These are phyloP conservation scores for Vicia villosa DNA, from an alignment of 306 rosid species.

Conservation along the genomic window DNA sequence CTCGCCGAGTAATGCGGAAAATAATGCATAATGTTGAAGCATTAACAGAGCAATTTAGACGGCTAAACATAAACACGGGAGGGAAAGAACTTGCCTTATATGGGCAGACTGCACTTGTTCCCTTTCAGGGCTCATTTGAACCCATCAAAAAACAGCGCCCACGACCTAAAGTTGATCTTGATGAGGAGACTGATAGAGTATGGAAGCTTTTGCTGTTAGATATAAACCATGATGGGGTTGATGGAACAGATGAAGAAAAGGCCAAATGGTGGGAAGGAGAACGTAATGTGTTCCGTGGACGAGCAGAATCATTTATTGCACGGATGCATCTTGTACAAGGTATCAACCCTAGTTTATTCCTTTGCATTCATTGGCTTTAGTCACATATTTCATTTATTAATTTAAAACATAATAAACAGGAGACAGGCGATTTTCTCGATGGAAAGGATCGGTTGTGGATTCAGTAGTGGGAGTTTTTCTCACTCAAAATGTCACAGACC, in stretches of 20 bases:
- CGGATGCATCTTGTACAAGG: slow-evolving; percentile 99
- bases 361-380: slow-evolving; percentile 7
- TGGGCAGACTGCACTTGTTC: slow-evolving; percentile 56
- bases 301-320: slow-evolving; percentile 95
- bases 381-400: slow-evolving; percentile 21
- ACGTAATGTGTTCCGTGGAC: slow-evolving; percentile 79
- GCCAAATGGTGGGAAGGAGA: slow-evolving; percentile 99
- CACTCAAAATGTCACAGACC: slow-evolving; percentile 97
- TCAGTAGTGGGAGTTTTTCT: slow-evolving; percentile 98
- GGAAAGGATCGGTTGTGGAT: slow-evolving; percentile 99
- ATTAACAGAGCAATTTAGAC: slow-evolving; percentile 56
- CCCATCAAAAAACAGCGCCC: slow-evolving; percentile 69
- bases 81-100: slow-evolving; percentile 42
- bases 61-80: slow-evolving; percentile 61
- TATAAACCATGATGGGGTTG: slow-evolving; percentile 86
- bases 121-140: slow-evolving; percentile 55
- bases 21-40: slow-evolving; percentile 43
- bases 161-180: slow-evolving; percentile 92
- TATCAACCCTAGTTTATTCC: slow-evolving; percentile 42
- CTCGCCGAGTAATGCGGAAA: slow-evolving; percentile 29
- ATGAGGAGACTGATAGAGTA: slow-evolving; percentile 87
- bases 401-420: slow-evolving; percentile 61
- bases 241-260: slow-evolving; percentile 86
- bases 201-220: slow-evolving; percentile 90
- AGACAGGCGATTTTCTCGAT: slow-evolving; percentile 89